Conservation (phyloP, 495 filamentous ascomycete genomes). For the Oidiodendron maius region DNA sequence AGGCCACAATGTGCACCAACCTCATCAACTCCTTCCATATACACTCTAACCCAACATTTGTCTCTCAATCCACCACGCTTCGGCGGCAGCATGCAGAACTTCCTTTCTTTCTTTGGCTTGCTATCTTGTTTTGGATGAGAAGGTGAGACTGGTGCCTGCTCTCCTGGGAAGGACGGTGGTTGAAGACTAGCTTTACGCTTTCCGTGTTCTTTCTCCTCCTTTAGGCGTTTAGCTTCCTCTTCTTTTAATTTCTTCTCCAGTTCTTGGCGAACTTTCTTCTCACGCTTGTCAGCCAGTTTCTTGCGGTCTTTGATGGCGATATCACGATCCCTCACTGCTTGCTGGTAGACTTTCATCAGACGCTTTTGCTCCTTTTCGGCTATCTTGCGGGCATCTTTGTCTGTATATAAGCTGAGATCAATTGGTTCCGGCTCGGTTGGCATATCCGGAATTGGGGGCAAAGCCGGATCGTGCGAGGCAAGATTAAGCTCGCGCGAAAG, state of each 20-base stretch:
- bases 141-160: constrained; percentile 3
- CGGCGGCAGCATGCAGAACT: constrained; percentile 71
- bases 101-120: constrained; percentile 52
- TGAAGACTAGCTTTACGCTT: constrained; percentile 22
- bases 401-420: constrained; percentile 43
- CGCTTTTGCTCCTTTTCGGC: constrained; percentile 57
- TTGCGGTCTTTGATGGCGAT: constrained; percentile 53
- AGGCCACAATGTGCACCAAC: constrained; percentile 80
- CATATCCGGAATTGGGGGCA: constrained; percentile 37
- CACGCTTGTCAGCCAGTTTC: constrained; percentile 48
- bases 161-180: constrained; percentile 17
- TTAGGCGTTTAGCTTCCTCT: constrained; percentile 30
- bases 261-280: constrained; percentile 43
- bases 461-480: constrained; percentile 4
- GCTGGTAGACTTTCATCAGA: constrained; percentile 52
- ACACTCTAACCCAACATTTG: constrained; percentile 66
- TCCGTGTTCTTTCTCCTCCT: constrained; percentile 26
- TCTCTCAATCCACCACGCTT: constrained; percentile 44
- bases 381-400: constrained; percentile 58
- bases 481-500: constrained; percentile 1
- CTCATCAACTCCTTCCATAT: constrained; percentile 79
- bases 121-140: constrained; percentile 22
- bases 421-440: constrained; percentile 35
- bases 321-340: constrained; percentile 56
- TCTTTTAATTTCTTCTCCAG: constrained; percentile 32